These are phyloP conservation scores for Lipomyces mesembrius DNA, from an alignment of 805 yeast species.

Conservation along the genomic window DNA sequence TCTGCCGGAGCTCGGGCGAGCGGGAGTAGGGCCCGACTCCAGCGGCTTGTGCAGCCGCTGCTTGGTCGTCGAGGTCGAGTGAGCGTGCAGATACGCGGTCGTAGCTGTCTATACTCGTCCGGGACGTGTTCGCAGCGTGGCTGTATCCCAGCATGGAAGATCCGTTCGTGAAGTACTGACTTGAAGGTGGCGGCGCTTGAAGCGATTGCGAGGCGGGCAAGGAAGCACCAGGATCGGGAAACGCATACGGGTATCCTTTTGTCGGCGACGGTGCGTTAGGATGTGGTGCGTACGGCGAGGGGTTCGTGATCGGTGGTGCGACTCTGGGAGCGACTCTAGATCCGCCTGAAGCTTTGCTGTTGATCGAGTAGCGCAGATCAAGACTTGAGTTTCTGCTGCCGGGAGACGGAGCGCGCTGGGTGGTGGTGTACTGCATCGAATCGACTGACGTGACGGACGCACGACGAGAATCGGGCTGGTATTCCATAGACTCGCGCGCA, in stretches of 20 bases:
- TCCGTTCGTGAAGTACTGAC: conserved; percentile 14
- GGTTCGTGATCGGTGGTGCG: conserved; percentile 29
- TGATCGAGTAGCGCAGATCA: neutral
- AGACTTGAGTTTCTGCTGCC: neutral
- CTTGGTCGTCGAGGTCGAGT: conserved; percentile 26
- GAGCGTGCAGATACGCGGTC: conserved; percentile 22
- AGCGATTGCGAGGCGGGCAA: conserved; percentile 10
- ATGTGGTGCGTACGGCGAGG: conserved; percentile 32
- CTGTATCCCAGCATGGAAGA: conserved; percentile 14
- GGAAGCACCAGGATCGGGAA: conserved; percentile 34
- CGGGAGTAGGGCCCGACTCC: conserved; percentile 37
- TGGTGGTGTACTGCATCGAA: conserved; percentile 23
- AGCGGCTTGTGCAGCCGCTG: conserved; percentile 5
- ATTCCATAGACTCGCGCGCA: conserved; percentile 6
- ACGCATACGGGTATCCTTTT: conserved; percentile 36
- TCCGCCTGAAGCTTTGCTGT: neutral
- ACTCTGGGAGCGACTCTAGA: conserved; percentile 23
- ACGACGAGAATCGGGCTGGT: conserved; percentile 14
- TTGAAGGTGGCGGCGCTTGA: conserved; percentile 2
- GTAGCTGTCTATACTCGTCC: conserved; percentile 30
- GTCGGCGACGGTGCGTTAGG: conserved; percentile 36
- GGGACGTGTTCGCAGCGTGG: conserved; percentile 18
- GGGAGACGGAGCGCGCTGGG: conserved; percentile 18
- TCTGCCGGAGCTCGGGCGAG: conserved; percentile 40
- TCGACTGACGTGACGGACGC: conserved; percentile 17